phyloP scores from a whole-genome alignment of 108 stramenopile genomes.

The Aurantiochytrium sp. region DNA sequence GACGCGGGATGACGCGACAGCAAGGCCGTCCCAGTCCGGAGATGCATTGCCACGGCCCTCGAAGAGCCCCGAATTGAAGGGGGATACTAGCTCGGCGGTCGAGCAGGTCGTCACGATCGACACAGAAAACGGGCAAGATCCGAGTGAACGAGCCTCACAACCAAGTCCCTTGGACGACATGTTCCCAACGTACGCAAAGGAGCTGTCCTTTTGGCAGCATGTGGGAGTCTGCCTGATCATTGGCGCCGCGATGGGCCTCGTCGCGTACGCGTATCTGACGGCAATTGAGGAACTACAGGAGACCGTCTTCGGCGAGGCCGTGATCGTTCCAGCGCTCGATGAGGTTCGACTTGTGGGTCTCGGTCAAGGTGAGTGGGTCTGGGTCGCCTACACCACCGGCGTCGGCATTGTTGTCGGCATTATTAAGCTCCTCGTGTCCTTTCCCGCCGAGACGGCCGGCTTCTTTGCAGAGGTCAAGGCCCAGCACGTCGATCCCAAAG shows the following conservation, averaged over 20 bases:
- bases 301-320: neutral
- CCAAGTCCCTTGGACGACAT: no score
- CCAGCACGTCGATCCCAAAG: neutral
- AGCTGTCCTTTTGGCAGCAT: neutral
- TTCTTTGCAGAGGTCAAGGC: neutral
- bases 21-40: no score
- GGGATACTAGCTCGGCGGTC: no score
- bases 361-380: neutral
- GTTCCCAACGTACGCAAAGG: neutral
- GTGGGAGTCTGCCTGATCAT: neutral
- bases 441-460: neutral
- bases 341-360: neutral
- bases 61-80: no score
- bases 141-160: no score
- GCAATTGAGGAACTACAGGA: neutral
- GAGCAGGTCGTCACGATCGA: no score
- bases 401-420: neutral
- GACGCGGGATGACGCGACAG: no score
- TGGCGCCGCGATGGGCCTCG: neutral
- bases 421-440: neutral
- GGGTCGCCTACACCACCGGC: neutral
- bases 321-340: no score
- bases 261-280: neutral
- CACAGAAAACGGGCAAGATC: no score
- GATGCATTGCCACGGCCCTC: no score